A percentile compares a stretch with the other conserved stretches of the same genome.
These are phyloP conservation scores for Euphrasia confusa DNA, from an alignment of 257 asterid genomes.

Conservation along the genomic window DNA sequence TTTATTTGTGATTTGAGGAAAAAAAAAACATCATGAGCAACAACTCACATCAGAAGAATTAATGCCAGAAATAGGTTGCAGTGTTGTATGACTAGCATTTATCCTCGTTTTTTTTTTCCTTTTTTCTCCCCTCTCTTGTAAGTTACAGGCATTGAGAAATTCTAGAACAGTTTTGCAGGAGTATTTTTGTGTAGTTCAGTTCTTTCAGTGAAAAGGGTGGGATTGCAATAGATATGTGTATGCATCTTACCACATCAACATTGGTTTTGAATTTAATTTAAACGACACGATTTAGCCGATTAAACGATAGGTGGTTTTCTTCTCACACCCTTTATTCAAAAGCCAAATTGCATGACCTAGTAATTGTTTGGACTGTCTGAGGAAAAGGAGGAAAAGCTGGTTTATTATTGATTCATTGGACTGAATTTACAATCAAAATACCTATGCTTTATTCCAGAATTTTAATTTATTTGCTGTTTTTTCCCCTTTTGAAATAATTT, in stretches of 20 bases:
- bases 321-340: conserved; percentile 7
- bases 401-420: conserved; percentile 20
- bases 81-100: neutral
- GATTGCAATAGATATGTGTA: neutral
- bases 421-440: conserved; percentile 15
- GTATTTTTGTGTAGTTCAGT: neutral
- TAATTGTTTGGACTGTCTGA: conserved; percentile 5
- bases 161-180: neutral
- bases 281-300: neutral
- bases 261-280: neutral
- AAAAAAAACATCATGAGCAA: too few relatives aligned
- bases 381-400: conserved; percentile 11
- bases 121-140: neutral
- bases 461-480: neutral
- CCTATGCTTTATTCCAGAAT: conserved; percentile 10
- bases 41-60: too few relatives aligned
- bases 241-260: neutral
- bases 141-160: neutral
- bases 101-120: neutral
- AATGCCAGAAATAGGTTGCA: neutral
- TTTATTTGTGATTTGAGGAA: neutral
- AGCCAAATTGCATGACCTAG: conserved; percentile 4
- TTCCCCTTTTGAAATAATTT: too few relatives aligned
- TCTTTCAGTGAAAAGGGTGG: neutral
- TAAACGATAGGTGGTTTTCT: neutral